A percentile compares a stretch with the other conserved stretches of the same genome.
Evolutionary conservation across 768 basidiomycete species (phyloP).

Genomic region (Dentipellis sp.): DNA sequence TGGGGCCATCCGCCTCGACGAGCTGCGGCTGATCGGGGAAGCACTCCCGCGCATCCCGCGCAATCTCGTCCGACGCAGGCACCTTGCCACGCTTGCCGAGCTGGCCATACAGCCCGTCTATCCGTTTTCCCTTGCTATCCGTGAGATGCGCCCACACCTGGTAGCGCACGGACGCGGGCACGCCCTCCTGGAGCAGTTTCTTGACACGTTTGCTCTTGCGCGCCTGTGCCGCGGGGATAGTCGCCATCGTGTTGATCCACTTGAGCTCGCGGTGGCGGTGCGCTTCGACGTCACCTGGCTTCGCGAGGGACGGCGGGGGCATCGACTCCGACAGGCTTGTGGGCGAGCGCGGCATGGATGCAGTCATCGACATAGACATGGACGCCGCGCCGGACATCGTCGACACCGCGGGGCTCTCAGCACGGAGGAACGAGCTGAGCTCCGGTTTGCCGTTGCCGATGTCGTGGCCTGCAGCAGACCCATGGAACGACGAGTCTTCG

Average conservation of each 20-base stretch:
- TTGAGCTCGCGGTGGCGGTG: conserved; percentile 69
- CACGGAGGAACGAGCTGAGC: conserved; percentile 14
- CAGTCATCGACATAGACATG: background rate
- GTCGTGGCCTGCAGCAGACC: background rate
- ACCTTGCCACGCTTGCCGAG: conserved; percentile 49
- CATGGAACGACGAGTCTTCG: conserved; percentile 38
- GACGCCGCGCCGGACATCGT: conserved; percentile 16
- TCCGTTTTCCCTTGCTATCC: conserved; percentile 62
- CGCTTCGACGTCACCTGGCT: conserved; percentile 29
- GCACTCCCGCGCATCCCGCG: conserved; percentile 42
- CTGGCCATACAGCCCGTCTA: conserved; percentile 61
- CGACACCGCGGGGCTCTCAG: conserved; percentile 24
- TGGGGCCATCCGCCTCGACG: conserved; percentile 44
- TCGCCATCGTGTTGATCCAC: conserved; percentile 61
- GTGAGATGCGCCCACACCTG: conserved; percentile 78
- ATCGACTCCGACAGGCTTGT: conserved; percentile 6
- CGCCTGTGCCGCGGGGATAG: conserved; percentile 49
- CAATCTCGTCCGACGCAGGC: conserved; percentile 41
- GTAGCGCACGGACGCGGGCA: conserved; percentile 78
- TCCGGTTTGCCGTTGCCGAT: conserved; percentile 6
- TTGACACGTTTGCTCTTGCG: conserved; percentile 75
- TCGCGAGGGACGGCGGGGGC: background rate
- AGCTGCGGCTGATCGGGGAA: conserved; percentile 54
- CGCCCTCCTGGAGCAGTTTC: conserved; percentile 62
- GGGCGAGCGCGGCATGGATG: conserved; percentile 8